These are phyloP conservation scores for Hericium alpestre DNA, from an alignment of 768 basidiomycete genomes.

Conservation along the genomic window DNA sequence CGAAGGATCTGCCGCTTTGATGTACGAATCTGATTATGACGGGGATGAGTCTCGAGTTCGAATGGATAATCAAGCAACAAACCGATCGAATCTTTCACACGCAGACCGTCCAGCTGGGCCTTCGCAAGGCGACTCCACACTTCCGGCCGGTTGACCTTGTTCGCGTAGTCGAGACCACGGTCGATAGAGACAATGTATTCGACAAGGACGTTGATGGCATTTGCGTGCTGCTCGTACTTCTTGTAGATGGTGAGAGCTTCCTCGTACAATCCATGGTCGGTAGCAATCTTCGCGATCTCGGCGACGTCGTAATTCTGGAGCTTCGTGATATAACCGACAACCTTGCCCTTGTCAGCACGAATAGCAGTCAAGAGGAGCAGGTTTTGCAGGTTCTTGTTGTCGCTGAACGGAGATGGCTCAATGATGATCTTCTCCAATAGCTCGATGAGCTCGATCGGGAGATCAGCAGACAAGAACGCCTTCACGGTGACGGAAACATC, in stretches of 20 bases:
- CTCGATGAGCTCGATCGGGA: constrained; percentile 94
- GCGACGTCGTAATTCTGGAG: constrained; percentile 88
- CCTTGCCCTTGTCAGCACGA: constrained; percentile 96
- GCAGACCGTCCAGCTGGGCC: constrained; percentile 94
- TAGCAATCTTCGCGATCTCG: constrained; percentile 95
- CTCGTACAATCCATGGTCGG: constrained; percentile 89
- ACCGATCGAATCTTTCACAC: constrained; percentile 97
- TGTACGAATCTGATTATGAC: constrained; percentile 69
- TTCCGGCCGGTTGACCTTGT: constrained; percentile 90
- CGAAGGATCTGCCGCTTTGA: constrained; percentile 90
- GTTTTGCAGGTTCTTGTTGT: constrained; percentile 95
- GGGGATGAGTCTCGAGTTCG: background rate
- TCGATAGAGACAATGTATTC: constrained; percentile 98
- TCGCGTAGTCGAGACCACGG: constrained; percentile 90
- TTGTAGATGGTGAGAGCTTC: constrained; percentile 96
- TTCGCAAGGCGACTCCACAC: constrained; percentile 99
- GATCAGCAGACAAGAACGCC: constrained; percentile 93
- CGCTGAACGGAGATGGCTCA: constrained; percentile 93
- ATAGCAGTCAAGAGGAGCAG: constrained; percentile 90
- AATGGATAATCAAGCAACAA: background rate
- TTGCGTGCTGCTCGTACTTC: constrained; percentile 91
- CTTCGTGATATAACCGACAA: constrained; percentile 96
- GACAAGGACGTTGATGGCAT: constrained; percentile 95
- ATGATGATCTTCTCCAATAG: constrained; percentile 97
- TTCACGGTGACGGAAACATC: constrained; percentile 98